Conservation (phyloP, 2,329 filamentous ascomycete genomes). For the Stromatinia cepivora region DNA sequence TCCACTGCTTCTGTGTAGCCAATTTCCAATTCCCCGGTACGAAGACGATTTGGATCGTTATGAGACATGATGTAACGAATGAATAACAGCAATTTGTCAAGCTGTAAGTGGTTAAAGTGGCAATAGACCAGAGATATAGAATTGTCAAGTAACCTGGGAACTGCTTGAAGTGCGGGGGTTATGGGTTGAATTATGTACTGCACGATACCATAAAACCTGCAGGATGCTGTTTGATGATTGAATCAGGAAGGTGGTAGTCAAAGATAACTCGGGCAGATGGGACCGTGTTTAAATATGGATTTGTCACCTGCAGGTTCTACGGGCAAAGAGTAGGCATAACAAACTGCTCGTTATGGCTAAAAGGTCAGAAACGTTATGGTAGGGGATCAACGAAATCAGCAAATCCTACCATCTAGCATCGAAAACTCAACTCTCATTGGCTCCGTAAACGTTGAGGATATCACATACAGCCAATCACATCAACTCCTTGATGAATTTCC, state of each 20-base stretch:
- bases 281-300: constrained; percentile 5
- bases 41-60: constrained; percentile 31
- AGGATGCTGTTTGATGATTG: neutral
- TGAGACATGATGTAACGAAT: constrained; percentile 10
- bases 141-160: constrained; percentile 1
- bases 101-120: neutral
- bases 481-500: constrained; percentile 8
- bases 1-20: constrained; percentile 56
- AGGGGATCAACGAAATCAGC: neutral
- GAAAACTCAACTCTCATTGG: constrained; percentile 9
- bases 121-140: constrained; percentile 1
- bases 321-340: neutral
- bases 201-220: neutral
- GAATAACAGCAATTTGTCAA: constrained; percentile 3
- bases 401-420: constrained; percentile 1
- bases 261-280: neutral
- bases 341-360: constrained; percentile 4
- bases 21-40: constrained; percentile 47
- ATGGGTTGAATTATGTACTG: constrained; percentile 6
- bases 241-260: constrained; percentile 8
- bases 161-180: constrained; percentile 7
- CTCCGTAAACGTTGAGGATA: neutral
- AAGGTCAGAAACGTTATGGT: neutral
- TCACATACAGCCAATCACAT: constrained; percentile 4
- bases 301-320: neutral